Conservation (phyloP, 192 early-diverging fungal species). For the Coemansia sp. region DNA sequence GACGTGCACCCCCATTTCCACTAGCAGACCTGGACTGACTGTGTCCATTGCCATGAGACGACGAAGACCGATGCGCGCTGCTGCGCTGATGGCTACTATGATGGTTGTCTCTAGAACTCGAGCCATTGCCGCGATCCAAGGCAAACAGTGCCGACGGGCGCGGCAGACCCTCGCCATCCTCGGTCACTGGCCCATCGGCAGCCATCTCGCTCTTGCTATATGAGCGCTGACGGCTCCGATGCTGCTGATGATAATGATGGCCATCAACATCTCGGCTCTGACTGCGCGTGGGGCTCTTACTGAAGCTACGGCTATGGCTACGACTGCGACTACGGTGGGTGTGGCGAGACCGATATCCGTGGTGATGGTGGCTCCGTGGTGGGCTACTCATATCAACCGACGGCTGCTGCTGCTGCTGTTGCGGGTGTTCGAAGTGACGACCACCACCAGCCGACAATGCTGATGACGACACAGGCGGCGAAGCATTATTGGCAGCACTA, state of each 20-base stretch:
- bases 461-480: slow-evolving; percentile 3
- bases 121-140: slow-evolving; percentile 1
- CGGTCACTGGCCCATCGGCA: slow-evolving; percentile 8
- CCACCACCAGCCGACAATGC: slow-evolving; percentile 12
- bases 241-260: slow-evolving; percentile 1
- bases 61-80: slow-evolving; percentile 12
- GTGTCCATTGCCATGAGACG: slow-evolving; percentile 29
- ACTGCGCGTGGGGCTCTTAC: slow-evolving; percentile 23
- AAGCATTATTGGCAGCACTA: slow-evolving; percentile 17
- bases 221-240: slow-evolving; percentile 23
- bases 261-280: slow-evolving; percentile 17
- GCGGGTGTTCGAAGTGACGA: slow-evolving; percentile 16
- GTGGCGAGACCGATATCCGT: slow-evolving; percentile 5
- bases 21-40: slow-evolving; percentile 25
- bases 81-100: slow-evolving; percentile 15
- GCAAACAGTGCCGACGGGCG: slow-evolving; percentile 4
- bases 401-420: not conserved
- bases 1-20: slow-evolving; percentile 22
- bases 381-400: slow-evolving; percentile 1
- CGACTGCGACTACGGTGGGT: slow-evolving; percentile 16
- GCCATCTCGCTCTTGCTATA: slow-evolving; percentile 26
- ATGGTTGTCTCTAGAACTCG: slow-evolving; percentile 1
- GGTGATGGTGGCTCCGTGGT: slow-evolving; percentile 2
- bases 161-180: not conserved
- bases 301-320: slow-evolving; percentile 21